phyloP scores from a whole-genome alignment of 495 filamentous ascomycete genomes.

The Trypethelium eluteriae region DNA sequence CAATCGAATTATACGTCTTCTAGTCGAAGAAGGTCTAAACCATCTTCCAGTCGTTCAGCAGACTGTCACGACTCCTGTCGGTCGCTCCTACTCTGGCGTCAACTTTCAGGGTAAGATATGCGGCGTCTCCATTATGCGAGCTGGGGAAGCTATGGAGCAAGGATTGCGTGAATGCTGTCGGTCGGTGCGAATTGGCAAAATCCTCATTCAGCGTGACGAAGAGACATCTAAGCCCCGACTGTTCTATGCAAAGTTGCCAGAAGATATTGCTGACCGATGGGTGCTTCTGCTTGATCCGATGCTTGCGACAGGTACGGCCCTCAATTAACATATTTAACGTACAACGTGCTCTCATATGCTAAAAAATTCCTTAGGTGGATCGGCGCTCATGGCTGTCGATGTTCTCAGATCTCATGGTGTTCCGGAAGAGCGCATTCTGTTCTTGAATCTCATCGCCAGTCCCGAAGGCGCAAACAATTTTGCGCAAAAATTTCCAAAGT shows the following conservation, averaged over 20 bases:
- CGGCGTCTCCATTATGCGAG: constrained; percentile 96
- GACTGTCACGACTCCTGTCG: constrained; percentile 82
- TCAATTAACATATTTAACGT: constrained; percentile 18
- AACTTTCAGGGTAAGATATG: constrained; percentile 97
- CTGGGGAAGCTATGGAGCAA: constrained; percentile 97
- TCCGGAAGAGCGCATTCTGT: constrained; percentile 88
- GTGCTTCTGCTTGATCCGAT: constrained; percentile 95
- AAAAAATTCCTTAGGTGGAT: constrained; percentile 58
- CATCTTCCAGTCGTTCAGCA: constrained; percentile 87
- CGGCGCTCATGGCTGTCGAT: constrained; percentile 92
- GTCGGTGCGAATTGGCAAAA: constrained; percentile 94
- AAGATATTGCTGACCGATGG: constrained; percentile 87
- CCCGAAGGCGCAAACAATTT: constrained; percentile 87
- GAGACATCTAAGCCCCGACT: constrained; percentile 85
- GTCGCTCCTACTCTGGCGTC: constrained; percentile 79
- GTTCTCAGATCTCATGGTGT: constrained; percentile 82
- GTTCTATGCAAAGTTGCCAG: constrained; percentile 94
- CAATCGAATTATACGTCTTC: constrained; percentile 94
- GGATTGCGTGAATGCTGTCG: constrained; percentile 93
- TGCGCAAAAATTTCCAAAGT: constrained; percentile 81
- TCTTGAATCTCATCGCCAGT: constrained; percentile 92
- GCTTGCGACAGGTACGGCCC: constrained; percentile 80
- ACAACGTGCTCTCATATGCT: neutral
- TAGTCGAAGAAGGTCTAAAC: constrained; percentile 96
- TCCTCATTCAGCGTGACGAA: constrained; percentile 93